Conservation (phyloP, 106 monocot species). For the Platanthera zijinensis region DNA sequence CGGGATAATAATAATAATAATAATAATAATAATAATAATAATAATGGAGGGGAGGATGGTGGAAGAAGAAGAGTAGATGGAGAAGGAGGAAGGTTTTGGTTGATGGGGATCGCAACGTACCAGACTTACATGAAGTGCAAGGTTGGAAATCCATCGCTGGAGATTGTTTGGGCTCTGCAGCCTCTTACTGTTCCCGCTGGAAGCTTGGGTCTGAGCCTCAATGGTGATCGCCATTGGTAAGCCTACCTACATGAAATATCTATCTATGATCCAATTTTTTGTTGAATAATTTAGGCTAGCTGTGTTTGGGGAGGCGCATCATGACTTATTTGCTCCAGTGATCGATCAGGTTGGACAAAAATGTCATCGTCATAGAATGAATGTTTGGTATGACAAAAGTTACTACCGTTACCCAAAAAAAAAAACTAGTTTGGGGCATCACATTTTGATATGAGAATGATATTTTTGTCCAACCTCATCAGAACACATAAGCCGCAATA, state of each 20-base stretch:
- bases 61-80: neutral
- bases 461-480: too few species aligned
- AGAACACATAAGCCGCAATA: too few species aligned
- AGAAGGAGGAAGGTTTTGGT: constrained; percentile 40
- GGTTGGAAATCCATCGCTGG: constrained; percentile 49
- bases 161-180: constrained; percentile 46
- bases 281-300: neutral
- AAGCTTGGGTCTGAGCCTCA: constrained; percentile 50
- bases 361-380: too few species aligned
- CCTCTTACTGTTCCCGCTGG: constrained; percentile 41
- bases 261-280: neutral
- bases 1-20: constrained; percentile 1
- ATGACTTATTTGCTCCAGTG: too few species aligned
- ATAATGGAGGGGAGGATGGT: constrained; percentile 1
- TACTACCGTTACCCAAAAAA: too few species aligned
- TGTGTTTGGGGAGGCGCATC: too few species aligned
- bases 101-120: constrained; percentile 51
- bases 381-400: too few species aligned
- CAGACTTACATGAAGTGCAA: constrained; percentile 59
- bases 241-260: neutral
- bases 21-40: neutral
- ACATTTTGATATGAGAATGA: too few species aligned
- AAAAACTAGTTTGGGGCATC: too few species aligned
- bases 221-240: constrained; percentile 33
- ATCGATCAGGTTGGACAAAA: too few species aligned